phyloP scores from a whole-genome alignment of 108 stramenopile genomes.

The Stephanodiscus minutulus region DNA sequence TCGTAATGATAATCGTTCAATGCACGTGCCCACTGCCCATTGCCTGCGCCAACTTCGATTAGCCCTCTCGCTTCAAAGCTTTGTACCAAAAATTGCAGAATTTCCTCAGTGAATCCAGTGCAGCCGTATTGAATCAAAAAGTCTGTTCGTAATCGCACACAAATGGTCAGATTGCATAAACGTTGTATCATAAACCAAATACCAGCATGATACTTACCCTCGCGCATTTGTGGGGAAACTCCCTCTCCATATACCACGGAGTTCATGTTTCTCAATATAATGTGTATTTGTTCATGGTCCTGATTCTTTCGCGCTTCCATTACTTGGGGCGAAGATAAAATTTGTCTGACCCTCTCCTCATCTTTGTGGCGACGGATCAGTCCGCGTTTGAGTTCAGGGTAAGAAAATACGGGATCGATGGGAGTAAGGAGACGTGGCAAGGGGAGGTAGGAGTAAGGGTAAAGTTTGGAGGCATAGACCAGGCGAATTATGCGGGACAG shows the following conservation, averaged over 20 bases:
- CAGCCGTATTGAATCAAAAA: slow-evolving; percentile 80
- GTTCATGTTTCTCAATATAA: slow-evolving; percentile 39
- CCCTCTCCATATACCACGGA: slow-evolving; percentile 72
- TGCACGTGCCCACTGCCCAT: slow-evolving; percentile 84
- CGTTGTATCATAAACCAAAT: neutral
- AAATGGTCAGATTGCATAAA: neutral
- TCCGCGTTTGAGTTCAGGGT: slow-evolving; percentile 48
- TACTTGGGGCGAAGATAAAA: slow-evolving; percentile 44
- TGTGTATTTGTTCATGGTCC: slow-evolving; percentile 49
- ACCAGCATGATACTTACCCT: slow-evolving; percentile 25
- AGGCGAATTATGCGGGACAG: slow-evolving; percentile 26
- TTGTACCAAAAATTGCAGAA: slow-evolving; percentile 52
- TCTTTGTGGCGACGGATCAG: slow-evolving; percentile 55
- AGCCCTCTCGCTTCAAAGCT: slow-evolving; percentile 59
- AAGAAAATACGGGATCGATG: slow-evolving; percentile 52
- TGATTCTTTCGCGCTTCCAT: slow-evolving; percentile 30
- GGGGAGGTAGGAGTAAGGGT: slow-evolving; percentile 43
- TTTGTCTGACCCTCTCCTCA: slow-evolving; percentile 47
- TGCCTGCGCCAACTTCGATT: slow-evolving; percentile 85
- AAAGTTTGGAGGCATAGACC: slow-evolving; percentile 24
- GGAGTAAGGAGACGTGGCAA: slow-evolving; percentile 50
- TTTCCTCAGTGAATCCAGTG: slow-evolving; percentile 67
- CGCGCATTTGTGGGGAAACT: slow-evolving; percentile 68
- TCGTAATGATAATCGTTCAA: slow-evolving; percentile 48
- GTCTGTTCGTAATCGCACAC: slow-evolving; percentile 10